These are phyloP conservation scores for Phytophthora multivora DNA, from an alignment of 352 stramenopile species.

Conservation along the genomic window DNA sequence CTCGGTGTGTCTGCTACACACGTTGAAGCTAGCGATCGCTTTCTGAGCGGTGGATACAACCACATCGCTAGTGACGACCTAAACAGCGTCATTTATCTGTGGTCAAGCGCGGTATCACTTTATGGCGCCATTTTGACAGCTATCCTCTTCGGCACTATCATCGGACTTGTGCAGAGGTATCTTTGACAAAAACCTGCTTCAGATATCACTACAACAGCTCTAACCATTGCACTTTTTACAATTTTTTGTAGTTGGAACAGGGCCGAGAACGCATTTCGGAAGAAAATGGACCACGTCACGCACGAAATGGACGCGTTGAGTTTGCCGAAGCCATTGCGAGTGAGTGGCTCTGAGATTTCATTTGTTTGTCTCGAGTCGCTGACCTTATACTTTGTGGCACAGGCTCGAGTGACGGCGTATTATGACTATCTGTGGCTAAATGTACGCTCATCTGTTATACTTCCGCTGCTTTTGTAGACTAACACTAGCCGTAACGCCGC, in stretches of 20 bases:
- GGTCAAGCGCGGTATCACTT: constrained; percentile 49
- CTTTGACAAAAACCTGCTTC: neutral
- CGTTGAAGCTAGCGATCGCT: constrained; percentile 48
- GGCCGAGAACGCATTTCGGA: constrained; percentile 65
- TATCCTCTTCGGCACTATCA: constrained; percentile 60
- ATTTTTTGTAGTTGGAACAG: constrained; percentile 52
- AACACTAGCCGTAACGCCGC: neutral
- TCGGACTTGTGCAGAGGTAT: constrained; percentile 63
- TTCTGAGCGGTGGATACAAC: constrained; percentile 56
- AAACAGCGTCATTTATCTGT: constrained; percentile 41
- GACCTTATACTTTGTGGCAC: neutral
- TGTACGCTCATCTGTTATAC: constrained; percentile 22
- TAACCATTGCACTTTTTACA: constrained; percentile 3
- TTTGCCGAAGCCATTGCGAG: constrained; percentile 56
- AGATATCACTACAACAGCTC: neutral
- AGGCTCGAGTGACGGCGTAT: constrained; percentile 61
- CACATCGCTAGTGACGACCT: constrained; percentile 17
- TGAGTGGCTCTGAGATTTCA: constrained; percentile 8
- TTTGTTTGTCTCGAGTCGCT: neutral
- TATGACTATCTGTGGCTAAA: constrained; percentile 81
- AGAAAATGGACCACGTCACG: constrained; percentile 74
- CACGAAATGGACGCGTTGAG: constrained; percentile 70
- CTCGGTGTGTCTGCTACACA: constrained; percentile 53
- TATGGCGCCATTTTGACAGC: constrained; percentile 52
- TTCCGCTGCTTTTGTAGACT: neutral